phyloP scores from a whole-genome alignment of 169 alveolate genomes.

The Eimeria acervulina region DNA sequence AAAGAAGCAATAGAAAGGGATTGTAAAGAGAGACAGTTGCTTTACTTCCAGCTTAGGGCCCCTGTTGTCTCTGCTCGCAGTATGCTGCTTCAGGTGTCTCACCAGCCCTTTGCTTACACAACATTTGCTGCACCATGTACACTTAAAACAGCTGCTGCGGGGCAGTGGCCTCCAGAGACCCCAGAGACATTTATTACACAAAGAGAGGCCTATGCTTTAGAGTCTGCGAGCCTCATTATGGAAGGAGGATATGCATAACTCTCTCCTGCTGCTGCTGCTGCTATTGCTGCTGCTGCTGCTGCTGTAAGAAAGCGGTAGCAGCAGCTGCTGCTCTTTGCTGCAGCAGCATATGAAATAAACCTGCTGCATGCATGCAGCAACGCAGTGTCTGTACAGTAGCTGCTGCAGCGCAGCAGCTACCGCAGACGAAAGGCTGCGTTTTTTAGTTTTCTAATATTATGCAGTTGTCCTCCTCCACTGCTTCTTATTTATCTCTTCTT shows the following conservation, averaged over 20 bases:
- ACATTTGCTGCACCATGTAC: not conserved
- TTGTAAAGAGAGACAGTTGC: slow-evolving; percentile 10
- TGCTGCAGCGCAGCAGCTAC: slow-evolving; percentile 41
- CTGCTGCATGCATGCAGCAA: not conserved
- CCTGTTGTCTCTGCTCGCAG: not conserved
- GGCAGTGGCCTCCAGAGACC: slow-evolving; percentile 26
- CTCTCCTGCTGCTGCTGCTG: not conserved
- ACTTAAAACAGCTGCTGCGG: not conserved
- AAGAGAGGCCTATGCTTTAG: not conserved
- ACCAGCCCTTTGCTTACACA: not conserved
- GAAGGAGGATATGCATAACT: not conserved
- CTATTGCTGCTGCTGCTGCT: slow-evolving; percentile 19
- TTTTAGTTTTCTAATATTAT: too few species aligned
- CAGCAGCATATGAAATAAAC: not conserved
- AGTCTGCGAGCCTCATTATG: not conserved
- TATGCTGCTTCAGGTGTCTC: slow-evolving; percentile 7
- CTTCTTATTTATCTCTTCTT: too few species aligned
- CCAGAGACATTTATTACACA: not conserved
- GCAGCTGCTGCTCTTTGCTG: too few species aligned
- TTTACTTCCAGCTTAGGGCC: not conserved
- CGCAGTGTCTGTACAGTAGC: not conserved
- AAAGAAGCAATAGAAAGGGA: not conserved
- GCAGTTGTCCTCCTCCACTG: too few species aligned
- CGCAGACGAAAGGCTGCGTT: not conserved
- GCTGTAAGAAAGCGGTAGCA: not conserved